Conservation (phyloP, 2,329 filamentous ascomycete species). For the Epichloe sp. region DNA sequence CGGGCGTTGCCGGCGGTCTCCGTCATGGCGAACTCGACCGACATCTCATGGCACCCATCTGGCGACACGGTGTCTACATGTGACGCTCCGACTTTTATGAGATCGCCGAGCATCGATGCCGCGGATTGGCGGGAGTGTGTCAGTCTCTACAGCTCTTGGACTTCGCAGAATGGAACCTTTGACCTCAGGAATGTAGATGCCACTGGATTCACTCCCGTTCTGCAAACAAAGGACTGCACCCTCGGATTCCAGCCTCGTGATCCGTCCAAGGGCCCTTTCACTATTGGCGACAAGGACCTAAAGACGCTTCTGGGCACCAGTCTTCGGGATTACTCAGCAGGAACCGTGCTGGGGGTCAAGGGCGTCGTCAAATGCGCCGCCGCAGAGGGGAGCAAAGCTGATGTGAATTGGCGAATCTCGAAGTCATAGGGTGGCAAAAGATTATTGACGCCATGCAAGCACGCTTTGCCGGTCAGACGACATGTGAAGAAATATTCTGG, state of each 20-base stretch:
- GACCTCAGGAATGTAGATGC: slow-evolving; percentile 9
- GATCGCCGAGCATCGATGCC: slow-evolving; percentile 10
- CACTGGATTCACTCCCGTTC: slow-evolving; percentile 11
- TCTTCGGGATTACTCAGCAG: slow-evolving; percentile 10
- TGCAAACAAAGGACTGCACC: slow-evolving; percentile 14
- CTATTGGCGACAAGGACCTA: slow-evolving; percentile 14
- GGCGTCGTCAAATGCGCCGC: slow-evolving; percentile 11
- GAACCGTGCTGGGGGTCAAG: slow-evolving; percentile 10
- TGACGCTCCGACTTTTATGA: slow-evolving; percentile 13
- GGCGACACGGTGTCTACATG: slow-evolving; percentile 13
- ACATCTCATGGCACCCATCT: slow-evolving; percentile 15
- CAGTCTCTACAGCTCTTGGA: slow-evolving; percentile 18
- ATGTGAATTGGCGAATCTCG: slow-evolving; percentile 12
- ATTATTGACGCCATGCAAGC: not conserved
- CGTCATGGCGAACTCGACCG: slow-evolving; percentile 7
- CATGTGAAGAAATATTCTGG: not conserved
- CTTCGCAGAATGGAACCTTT: slow-evolving; percentile 18
- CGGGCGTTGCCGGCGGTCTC: not conserved
- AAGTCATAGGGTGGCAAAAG: slow-evolving; percentile 7
- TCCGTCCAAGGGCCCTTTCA: slow-evolving; percentile 9
- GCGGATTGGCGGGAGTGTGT: slow-evolving; percentile 20
- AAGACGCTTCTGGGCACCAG: slow-evolving; percentile 10
- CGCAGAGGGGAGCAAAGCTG: slow-evolving; percentile 7
- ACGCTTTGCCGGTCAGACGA: not conserved
- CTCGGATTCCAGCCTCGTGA: slow-evolving; percentile 14